These are phyloP conservation scores for Nakaseomyces sp. DNA, from an alignment of 1,139 yeast species.

Conservation along the genomic window DNA sequence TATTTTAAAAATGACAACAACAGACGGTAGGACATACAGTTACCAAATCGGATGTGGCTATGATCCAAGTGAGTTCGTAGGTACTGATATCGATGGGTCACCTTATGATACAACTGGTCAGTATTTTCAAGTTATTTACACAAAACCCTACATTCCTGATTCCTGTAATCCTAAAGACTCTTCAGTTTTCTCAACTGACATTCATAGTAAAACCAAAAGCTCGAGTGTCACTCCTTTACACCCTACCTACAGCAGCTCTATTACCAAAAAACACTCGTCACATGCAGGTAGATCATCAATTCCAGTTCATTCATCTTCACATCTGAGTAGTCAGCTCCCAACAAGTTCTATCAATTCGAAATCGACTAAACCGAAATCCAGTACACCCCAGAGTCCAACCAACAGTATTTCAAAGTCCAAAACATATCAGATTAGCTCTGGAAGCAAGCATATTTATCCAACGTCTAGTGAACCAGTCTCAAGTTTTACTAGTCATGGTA, in stretches of 20 bases:
- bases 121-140: not conserved
- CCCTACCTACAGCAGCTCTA: not conserved
- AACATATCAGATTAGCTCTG: no score
- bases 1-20: not conserved
- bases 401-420: no score
- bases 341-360: no score
- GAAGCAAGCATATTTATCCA: no score
- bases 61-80: not conserved
- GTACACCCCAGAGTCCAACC: no score
- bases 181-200: not conserved
- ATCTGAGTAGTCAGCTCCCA: no score
- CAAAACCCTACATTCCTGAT: not conserved
- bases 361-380: no score
- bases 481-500: no score
- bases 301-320: no score
- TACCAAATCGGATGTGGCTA: slow-evolving; percentile 3
- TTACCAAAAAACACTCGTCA: not conserved
- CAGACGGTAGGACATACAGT: slow-evolving; percentile 1
- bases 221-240: not conserved
- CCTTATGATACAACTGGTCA: not conserved
- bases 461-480: no score
- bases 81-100: not conserved
- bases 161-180: not conserved
- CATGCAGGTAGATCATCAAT: not conserved
- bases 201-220: not conserved